Base-by-base conservation (phyloP, 2,329 filamentous ascomycete genomes). In the Metarhizium humberi region DNA sequence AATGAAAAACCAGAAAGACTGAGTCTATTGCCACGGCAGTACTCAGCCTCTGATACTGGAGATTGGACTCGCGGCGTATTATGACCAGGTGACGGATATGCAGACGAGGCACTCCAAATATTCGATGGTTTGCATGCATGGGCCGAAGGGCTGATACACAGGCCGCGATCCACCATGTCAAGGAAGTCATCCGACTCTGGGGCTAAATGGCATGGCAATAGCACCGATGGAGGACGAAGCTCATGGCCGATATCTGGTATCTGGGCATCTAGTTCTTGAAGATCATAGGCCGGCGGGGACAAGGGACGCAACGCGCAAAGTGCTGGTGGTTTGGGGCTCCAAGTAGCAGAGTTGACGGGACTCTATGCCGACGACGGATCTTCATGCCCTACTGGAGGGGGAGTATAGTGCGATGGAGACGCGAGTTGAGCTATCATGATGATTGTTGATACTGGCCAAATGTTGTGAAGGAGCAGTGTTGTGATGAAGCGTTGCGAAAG, bases 81-180 rank as follows among this genome's bases (percentile, higher is more conserved):
- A n/a, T 61, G 55, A 2, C 60, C 60, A 2, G 61, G 55, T 11
- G 64, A 62, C 14, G 62, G 65, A 43, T 71, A 71, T 1, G 63
- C 63, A 11, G 68, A 71, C n/a, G 68, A 71, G 4, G 60, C 55
- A 51, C 63, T 68, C n/a, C 66, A 63, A 36, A 53, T 54, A 18
- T 54, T 56, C 20, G 25, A 47, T 10, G 36, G 30, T 32, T 36
- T 51, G 18, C 55, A 50, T 42, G 48, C n/a, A 38, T 30, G 32
- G 16, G 53, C 40, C 7, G 46, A 20, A 14, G 50, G 14, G 25
- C 52, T 54, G 18, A 59, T 47, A 40, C 50, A 53, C 8, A 63
- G 49, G 6, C 54, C 58, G 8, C 59, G 57, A 10, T 60, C 56
- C 42, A 64, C 57, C 16, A 60, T 53, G 7, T 58, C 36, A n/a